Conservation (phyloP, 2,329 filamentous ascomycete genomes). For the Paracamarosporium sp. region DNA sequence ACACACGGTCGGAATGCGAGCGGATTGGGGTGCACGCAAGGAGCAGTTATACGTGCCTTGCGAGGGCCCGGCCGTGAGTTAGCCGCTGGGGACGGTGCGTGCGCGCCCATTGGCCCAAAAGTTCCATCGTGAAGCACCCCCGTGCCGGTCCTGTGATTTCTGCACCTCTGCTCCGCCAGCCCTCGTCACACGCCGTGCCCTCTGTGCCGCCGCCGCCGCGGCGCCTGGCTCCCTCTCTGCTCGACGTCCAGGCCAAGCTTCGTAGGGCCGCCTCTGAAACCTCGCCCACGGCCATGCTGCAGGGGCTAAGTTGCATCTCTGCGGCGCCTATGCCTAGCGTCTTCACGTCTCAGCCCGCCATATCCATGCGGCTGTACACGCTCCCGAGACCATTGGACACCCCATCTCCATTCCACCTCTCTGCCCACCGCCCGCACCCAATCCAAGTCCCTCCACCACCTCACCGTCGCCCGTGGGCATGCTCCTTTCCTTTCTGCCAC, state of each 20-base stretch:
- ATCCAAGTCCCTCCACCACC: constrained; percentile 4
- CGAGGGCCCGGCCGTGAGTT: too few relatives aligned
- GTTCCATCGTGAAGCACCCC: constrained; percentile 22
- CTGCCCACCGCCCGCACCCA: constrained; percentile 11
- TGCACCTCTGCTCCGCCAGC: constrained; percentile 18
- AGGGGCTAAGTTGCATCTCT: constrained; percentile 42
- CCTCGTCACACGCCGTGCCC: constrained; percentile 6
- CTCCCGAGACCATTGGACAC: constrained; percentile 36
- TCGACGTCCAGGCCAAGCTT: constrained; percentile 22
- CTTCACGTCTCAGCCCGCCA: constrained; percentile 24
- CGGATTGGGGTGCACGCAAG: not conserved
- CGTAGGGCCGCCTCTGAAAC: constrained; percentile 43
- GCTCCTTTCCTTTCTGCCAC: constrained; percentile 9
- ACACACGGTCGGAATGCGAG: not conserved
- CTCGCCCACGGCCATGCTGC: constrained; percentile 25
- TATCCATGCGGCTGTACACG: constrained; percentile 30
- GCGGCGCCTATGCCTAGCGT: constrained; percentile 45
- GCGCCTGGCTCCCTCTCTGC: not conserved
- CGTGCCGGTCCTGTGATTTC: constrained; percentile 29
- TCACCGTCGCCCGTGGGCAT: constrained; percentile 4
- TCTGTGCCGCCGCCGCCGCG: not conserved
- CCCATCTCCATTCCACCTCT: constrained; percentile 9
- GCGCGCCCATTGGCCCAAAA: constrained; percentile 27
- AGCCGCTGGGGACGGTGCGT: constrained; percentile 29
- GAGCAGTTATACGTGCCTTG: too few relatives aligned